Percentiles rank a stretch among this genome's conserved stretches.
phyloP scores from a whole-genome alignment of 805 yeast genomes.

The Pichia cabralensis region DNA sequence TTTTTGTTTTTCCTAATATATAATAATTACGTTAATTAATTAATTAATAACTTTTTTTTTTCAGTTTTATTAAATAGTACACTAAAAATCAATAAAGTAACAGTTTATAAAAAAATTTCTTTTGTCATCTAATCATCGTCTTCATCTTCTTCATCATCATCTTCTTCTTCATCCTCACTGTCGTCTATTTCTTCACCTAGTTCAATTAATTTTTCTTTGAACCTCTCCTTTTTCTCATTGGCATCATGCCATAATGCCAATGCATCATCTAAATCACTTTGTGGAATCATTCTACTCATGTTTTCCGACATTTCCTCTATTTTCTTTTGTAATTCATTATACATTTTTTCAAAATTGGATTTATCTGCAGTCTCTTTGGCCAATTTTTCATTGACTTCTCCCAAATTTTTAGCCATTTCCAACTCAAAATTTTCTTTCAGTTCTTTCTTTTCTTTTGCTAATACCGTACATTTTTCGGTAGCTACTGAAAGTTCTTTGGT shows the following conservation, averaged over 20 bases:
- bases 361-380: too few relatives aligned
- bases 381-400: too few relatives aligned
- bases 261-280: constrained; percentile 9
- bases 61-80: too few relatives aligned
- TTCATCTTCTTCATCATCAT: constrained; percentile 1
- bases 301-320: constrained; percentile 3
- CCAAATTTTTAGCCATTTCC: background rate
- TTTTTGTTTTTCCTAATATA: too few relatives aligned
- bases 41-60: too few relatives aligned
- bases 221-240: constrained; percentile 9
- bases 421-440: background rate
- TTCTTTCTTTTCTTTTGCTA: background rate
- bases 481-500: too few relatives aligned
- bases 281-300: constrained; percentile 5
- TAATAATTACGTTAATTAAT: too few relatives aligned
- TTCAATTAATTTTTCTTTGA: constrained; percentile 3
- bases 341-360: background rate
- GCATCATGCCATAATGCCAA: constrained; percentile 10
- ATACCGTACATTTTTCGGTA: too few relatives aligned
- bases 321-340: background rate
- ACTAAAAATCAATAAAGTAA: too few relatives aligned
- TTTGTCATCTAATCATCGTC: background rate
- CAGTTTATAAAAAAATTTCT: background rate
- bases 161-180: constrained; percentile 7
- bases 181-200: constrained; percentile 6